Base-by-base conservation (phyloP, 2,329 filamentous ascomycete species). In the Epichloe typhina region DNA sequence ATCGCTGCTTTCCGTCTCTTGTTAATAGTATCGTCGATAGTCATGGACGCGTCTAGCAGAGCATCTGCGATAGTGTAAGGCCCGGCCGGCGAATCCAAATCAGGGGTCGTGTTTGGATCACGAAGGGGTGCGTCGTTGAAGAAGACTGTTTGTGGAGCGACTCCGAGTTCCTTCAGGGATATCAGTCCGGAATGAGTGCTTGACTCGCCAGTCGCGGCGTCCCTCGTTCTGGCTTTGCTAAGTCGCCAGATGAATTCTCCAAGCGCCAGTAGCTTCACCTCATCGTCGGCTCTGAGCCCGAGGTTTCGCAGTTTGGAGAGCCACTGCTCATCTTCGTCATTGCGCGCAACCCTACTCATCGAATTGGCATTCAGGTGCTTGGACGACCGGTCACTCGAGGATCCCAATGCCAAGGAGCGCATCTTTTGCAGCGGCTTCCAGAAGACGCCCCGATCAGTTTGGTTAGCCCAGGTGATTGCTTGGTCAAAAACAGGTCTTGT, bases 281-380 rank as follows among this genome's bases (percentile, higher is more conserved):
- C 93, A 58, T 98, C 91, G 43, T 96, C 90, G 1, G 74, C 62
- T 1, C 75, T 72, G 72, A 98, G 80, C 0, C 93, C 93, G 41
- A 95, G 80, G 56, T 88, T 95, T 47, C 86, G 80, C 46, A 98
- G 69, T 56, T 88, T 85, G 13, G 79, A 74, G n/a, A 98, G 72
- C 90, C 93, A 97, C 57, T 89, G 81, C 55, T 96, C 89, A 62
- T 98, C 93, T 64, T 97, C 91, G 8, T 95, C 89, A 57, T 90
- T 95, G 61, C 82, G 90, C 0, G 77, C 69, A 3, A 86, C 70
- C 57, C 79, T 81, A 55, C 73, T 76, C 31, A 93, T 67, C 9
- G 80, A 72, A 58, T 76, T 77, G 46, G 71, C 64, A 38, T 74
- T 74, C 49, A 76, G 64, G 54, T 84, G 82, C 59, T 72, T 75